Evolutionary conservation across 1,284 basidiomycete species (phyloP).

Genomic region (Puccinia triticina): DNA sequence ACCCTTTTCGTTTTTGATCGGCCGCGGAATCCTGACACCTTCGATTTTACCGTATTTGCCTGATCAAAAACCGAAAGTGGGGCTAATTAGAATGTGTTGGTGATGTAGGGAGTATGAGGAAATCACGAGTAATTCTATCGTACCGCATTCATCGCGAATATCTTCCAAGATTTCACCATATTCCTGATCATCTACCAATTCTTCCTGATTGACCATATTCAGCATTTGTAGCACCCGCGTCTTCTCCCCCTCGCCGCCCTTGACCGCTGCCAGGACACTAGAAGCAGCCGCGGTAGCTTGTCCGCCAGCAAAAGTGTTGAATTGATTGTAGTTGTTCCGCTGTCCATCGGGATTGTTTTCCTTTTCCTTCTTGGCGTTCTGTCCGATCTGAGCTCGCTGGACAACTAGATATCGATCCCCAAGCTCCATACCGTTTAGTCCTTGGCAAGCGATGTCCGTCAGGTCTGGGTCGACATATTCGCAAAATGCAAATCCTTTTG

Average conservation of each 20-base stretch:
- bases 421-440: slow-evolving; percentile 94
- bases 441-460: slow-evolving; percentile 93
- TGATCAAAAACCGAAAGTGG: not conserved
- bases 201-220: slow-evolving; percentile 97
- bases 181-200: slow-evolving; percentile 85
- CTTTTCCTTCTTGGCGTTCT: slow-evolving; percentile 60
- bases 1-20: slow-evolving; percentile 63
- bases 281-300: slow-evolving; percentile 56
- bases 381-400: slow-evolving; percentile 90
- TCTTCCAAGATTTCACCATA: slow-evolving; percentile 94
- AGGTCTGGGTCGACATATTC: slow-evolving; percentile 88
- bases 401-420: slow-evolving; percentile 96
- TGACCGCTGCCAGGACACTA: slow-evolving; percentile 52
- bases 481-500: slow-evolving; percentile 95
- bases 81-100: not conserved
- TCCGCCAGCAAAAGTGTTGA: slow-evolving; percentile 59
- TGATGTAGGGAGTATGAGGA: not conserved
- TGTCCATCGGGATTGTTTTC: slow-evolving; percentile 49
- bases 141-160: slow-evolving; percentile 82
- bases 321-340: slow-evolving; percentile 59
- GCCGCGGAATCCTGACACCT: slow-evolving; percentile 84
- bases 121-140: not conserved
- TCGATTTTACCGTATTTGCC: slow-evolving; percentile 77
- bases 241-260: slow-evolving; percentile 65
- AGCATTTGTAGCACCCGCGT: slow-evolving; percentile 88